phyloP scores from a whole-genome alignment of 2,329 filamentous ascomycete species.

The Dothiorella sarmentorum region DNA sequence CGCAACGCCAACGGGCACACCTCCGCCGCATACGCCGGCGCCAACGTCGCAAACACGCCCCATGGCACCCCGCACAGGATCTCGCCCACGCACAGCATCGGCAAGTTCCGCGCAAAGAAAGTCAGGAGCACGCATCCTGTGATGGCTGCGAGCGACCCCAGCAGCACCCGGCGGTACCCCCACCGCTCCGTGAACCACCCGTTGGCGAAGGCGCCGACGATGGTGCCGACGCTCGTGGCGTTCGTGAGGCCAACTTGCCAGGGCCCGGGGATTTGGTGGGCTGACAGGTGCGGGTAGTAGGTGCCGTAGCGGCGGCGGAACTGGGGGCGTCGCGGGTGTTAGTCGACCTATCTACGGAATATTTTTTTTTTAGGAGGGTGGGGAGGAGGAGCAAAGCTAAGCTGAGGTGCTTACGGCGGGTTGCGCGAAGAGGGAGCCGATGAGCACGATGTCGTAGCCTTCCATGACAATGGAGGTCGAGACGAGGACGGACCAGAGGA shows the following conservation, averaged over 20 bases:
- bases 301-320: conserved; percentile 45
- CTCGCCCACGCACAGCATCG: conserved; percentile 41
- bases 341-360: too few relatives aligned
- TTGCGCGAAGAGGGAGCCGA: conserved; percentile 68
- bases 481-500: conserved; percentile 77
- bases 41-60: conserved; percentile 46
- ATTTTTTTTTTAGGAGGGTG: too few relatives aligned
- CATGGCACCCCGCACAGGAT: conserved; percentile 45
- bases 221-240: conserved; percentile 45
- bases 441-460: conserved; percentile 75
- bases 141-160: conserved; percentile 39
- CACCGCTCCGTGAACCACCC: conserved; percentile 44
- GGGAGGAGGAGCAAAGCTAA: too few relatives aligned
- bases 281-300: conserved; percentile 29
- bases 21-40: conserved; percentile 48
- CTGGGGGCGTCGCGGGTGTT: too few relatives aligned
- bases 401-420: too few relatives aligned
- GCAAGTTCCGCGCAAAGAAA: conserved; percentile 43
- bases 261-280: conserved; percentile 41
- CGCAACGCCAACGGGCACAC: conserved; percentile 67
- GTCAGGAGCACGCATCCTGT: conserved; percentile 43
- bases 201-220: conserved; percentile 44
- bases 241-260: conserved; percentile 47
- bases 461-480: conserved; percentile 89
- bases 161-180: conserved; percentile 44